These are phyloP conservation scores for Mycena rebaudengoi DNA, from an alignment of 768 basidiomycete species.

Conservation along the genomic window DNA sequence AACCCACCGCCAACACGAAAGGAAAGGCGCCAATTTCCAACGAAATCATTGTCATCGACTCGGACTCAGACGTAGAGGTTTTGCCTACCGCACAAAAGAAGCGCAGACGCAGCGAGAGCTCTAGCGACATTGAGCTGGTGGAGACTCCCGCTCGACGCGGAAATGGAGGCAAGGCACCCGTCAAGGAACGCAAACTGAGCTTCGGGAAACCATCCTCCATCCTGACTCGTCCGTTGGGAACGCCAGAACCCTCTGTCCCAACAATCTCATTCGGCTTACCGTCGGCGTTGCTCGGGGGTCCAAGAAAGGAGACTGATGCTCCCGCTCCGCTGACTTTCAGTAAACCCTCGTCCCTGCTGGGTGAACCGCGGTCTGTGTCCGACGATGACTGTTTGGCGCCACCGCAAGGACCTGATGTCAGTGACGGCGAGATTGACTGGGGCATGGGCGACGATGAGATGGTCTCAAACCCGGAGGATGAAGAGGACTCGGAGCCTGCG, in stretches of 20 bases:
- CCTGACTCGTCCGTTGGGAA: not conserved
- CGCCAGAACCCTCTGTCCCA: not conserved
- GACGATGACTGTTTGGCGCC: constrained; percentile 32
- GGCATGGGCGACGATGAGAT: constrained; percentile 78
- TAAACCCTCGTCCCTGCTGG: constrained; percentile 16
- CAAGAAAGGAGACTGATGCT: not conserved
- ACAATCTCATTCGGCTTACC: constrained; percentile 24
- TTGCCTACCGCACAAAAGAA: constrained; percentile 17
- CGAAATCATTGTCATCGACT: constrained; percentile 71
- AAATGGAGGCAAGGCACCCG: not conserved
- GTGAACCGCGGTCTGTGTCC: not conserved
- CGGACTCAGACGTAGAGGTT: constrained; percentile 56
- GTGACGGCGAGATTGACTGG: constrained; percentile 64
- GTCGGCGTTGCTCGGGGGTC: not conserved
- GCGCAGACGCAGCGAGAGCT: constrained; percentile 32
- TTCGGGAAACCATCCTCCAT: constrained; percentile 20
- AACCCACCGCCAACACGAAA: not conserved
- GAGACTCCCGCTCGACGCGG: constrained; percentile 1
- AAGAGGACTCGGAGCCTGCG: constrained; percentile 31
- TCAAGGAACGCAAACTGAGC: constrained; percentile 2
- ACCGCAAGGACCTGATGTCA: constrained; percentile 21
- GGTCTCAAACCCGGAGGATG: constrained; percentile 35
- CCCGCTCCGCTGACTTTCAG: constrained; percentile 15
- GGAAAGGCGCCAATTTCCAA: constrained; percentile 6
- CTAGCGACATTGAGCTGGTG: constrained; percentile 31